A percentile compares a stretch with the other conserved stretches of the same genome.
Evolutionary conservation across 225 moss, liverwort and hornwort species (phyloP).

Genomic region (Pseudisothecium myosuroides): DNA sequence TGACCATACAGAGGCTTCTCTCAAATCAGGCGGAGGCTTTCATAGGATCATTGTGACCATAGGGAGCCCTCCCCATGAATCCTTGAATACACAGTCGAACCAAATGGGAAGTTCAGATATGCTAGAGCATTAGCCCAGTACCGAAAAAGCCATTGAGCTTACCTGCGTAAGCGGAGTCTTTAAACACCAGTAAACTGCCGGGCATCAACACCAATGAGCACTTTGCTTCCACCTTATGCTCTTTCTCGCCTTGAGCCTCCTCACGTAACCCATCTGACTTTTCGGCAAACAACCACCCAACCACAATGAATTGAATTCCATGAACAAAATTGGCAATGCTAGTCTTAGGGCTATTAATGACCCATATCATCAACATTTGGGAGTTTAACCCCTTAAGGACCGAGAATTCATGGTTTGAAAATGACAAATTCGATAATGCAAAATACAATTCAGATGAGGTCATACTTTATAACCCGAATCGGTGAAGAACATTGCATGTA

Average conservation of each 20-base stretch:
- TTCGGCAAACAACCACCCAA: neutral
- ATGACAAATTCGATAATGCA: neutral
- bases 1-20: neutral
- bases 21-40: neutral
- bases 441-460: neutral
- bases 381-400: neutral
- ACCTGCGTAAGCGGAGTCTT: constrained; percentile 80
- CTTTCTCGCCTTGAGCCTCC: neutral
- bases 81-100: neutral
- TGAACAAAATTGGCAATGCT: neutral
- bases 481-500: neutral
- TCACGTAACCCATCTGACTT: neutral
- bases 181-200: constrained; percentile 75
- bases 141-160: neutral
- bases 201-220: constrained; percentile 65
- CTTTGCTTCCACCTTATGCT: neutral
- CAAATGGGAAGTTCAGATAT: neutral
- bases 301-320: neutral
- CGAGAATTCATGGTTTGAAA: neutral
- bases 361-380: neutral
- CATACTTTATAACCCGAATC: neutral
- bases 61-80: neutral
- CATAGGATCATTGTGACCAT: neutral
- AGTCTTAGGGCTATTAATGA: neutral
- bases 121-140: neutral